Evolutionary conservation across 2,329 filamentous ascomycete species (phyloP), one percentile per base, ranked within the genome.

Genomic region (Hymenoscyphus fraxineus): DNA sequence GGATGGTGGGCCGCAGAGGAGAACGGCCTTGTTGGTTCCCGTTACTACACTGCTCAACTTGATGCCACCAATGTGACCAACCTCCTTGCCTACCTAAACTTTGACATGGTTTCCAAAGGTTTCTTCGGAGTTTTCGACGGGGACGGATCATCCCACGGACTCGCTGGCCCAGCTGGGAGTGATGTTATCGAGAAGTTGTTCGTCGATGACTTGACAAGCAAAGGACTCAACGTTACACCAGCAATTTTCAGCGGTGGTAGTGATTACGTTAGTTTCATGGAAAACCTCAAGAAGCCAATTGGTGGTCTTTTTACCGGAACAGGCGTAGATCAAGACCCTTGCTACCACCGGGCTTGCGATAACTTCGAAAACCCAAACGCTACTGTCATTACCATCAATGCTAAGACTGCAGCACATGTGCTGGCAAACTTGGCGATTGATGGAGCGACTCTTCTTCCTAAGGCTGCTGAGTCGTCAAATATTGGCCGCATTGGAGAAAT

Each of bases 81-180:
- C 74, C 82, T 88, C 68, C 78, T 81, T 6, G 79, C 87, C 0
- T 85, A 86, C 72, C 80, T 88, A 63, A 85, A 88, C 75, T 87
- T 86, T 67, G 85, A 88, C 76, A 88, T 88, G 86, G 83, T 86
- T 71, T 83, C 83, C 2, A 88, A 87, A 77, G 87, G 82, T 68
- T 80, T 80, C 10, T 80, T 79, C 66, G 78, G 79, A 63, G 79
- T 85, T 69, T 78, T 77, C 66, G 85, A 88, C 67, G 84, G 84
- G 60, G 83, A 85, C 71, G 83, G 83, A 64, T 80, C 77, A 57
- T 76, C 80, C 3, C 86, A 80, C 77, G 84, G 85, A 74, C 68
- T 79, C 16, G 79, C 79, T 2, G 84, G 83, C 0, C 84, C 85
- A 0, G 70, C 79, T 4, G 86, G 86, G 0, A 86, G 83, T 15